These are phyloP conservation scores for Fusarium oligoseptatum DNA, from an alignment of 2,329 filamentous ascomycete species.

Conservation along the genomic window DNA sequence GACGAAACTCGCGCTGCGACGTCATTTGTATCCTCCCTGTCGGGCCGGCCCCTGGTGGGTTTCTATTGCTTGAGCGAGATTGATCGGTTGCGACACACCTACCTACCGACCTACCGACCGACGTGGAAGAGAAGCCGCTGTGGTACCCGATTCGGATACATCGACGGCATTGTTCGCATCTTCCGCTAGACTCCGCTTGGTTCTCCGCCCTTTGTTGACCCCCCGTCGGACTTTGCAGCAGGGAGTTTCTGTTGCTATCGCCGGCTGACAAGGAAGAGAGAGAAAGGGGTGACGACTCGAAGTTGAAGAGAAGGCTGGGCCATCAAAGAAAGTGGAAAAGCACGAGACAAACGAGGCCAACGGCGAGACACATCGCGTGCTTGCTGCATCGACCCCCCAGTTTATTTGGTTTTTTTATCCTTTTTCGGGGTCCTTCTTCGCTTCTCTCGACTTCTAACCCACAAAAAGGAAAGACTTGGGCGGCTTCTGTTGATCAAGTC, in stretches of 20 bases:
- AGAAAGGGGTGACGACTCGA: background rate
- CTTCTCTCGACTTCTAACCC: slow-evolving; percentile 15
- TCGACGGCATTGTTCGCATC: slow-evolving; percentile 38
- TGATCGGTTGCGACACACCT: slow-evolving; percentile 19
- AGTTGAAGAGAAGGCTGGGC: background rate
- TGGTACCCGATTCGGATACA: slow-evolving; percentile 30
- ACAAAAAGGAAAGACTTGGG: slow-evolving; percentile 21
- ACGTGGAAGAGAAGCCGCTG: slow-evolving; percentile 8
- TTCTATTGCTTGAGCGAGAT: slow-evolving; percentile 27
- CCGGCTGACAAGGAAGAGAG: slow-evolving; percentile 11
- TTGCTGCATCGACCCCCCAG: slow-evolving; percentile 21
- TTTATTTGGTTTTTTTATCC: slow-evolving; percentile 25
- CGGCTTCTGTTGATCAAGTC: slow-evolving; percentile 10
- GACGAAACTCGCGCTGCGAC: slow-evolving; percentile 29
- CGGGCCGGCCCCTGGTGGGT: slow-evolving; percentile 37
- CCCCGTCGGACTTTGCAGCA: slow-evolving; percentile 39
- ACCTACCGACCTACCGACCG: background rate
- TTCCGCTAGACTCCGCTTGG: slow-evolving; percentile 44
- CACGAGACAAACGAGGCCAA: slow-evolving; percentile 27
- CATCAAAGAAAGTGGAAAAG: slow-evolving; percentile 24
- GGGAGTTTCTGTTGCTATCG: slow-evolving; percentile 21
- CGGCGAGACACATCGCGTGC: slow-evolving; percentile 38
- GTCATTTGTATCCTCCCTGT: slow-evolving; percentile 37
- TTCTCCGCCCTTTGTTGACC: slow-evolving; percentile 31
- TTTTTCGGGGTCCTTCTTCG: slow-evolving; percentile 15